Evolutionary conservation across 2,329 filamentous ascomycete species (phyloP).

Genomic region (Calonectria hawksworthii): DNA sequence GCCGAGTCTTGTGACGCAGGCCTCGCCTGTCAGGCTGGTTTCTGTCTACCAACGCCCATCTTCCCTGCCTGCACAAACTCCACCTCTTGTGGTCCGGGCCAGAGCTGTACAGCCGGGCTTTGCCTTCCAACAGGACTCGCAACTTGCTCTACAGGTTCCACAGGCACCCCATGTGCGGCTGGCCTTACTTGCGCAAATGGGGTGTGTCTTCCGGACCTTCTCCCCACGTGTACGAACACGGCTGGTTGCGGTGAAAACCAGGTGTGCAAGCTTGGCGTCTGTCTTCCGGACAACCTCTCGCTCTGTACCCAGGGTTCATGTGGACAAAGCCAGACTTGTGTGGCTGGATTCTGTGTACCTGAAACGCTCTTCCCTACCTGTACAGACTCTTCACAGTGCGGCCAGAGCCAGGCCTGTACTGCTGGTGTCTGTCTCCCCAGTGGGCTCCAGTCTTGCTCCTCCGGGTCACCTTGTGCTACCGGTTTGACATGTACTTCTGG

Average conservation of each 20-base stretch:
- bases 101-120: background rate
- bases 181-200: background rate
- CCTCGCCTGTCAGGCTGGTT: background rate
- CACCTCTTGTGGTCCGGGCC: background rate
- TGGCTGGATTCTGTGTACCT: slow-evolving; percentile 7
- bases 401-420: background rate
- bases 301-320: background rate
- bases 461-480: background rate
- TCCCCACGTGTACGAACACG: background rate
- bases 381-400: background rate
- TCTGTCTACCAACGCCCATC: slow-evolving; percentile 3
- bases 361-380: slow-evolving; percentile 6
- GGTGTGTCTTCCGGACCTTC: background rate
- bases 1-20: background rate
- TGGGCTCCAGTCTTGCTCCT: background rate
- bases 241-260: background rate
- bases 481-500: background rate
- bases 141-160: background rate
- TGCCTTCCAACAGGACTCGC: background rate
- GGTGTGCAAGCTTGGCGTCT: slow-evolving; percentile 10
- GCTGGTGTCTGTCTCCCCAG: slow-evolving; percentile 7
- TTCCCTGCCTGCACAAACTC: background rate
- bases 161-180: background rate
- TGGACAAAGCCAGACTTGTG: background rate
- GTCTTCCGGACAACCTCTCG: background rate